These are phyloP conservation scores for Clitopilus hobsonii DNA, from an alignment of 768 basidiomycete genomes.

Conservation along the genomic window DNA sequence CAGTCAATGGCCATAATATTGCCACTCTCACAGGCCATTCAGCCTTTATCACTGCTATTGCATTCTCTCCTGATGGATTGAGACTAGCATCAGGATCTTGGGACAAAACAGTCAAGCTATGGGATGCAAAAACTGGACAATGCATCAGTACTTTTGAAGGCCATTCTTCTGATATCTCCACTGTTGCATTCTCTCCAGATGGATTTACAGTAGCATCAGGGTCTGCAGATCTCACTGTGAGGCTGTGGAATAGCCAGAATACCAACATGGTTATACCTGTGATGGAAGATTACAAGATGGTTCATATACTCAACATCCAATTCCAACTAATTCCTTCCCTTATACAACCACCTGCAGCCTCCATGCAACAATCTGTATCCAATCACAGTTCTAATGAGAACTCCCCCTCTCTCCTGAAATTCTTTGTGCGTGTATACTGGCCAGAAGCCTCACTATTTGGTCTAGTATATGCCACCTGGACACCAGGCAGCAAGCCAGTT, in stretches of 20 bases:
- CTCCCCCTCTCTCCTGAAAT: not conserved
- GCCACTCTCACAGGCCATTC: not conserved
- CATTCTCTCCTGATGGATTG: not conserved
- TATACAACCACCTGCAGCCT: no score
- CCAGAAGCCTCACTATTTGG: not conserved
- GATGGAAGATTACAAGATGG: not conserved
- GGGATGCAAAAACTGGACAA: not conserved
- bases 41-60: not conserved
- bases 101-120: not conserved
- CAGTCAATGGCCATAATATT: not conserved
- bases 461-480: not conserved
- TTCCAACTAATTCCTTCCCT: no score
- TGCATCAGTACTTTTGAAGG: not conserved
- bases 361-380: no score
- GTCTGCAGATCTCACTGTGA: not conserved
- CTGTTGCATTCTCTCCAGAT: not conserved
- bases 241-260: not conserved
- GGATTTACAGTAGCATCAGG: not conserved
- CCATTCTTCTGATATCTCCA: not conserved
- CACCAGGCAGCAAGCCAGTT: not conserved
- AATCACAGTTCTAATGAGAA: no score
- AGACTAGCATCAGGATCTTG: not conserved
- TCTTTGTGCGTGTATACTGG: not conserved
- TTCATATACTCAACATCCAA: no score
- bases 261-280: not conserved